Evolutionary conservation across 495 filamentous ascomycete genomes (phyloP).

Genomic region (Amphirosellinia nigrospora): DNA sequence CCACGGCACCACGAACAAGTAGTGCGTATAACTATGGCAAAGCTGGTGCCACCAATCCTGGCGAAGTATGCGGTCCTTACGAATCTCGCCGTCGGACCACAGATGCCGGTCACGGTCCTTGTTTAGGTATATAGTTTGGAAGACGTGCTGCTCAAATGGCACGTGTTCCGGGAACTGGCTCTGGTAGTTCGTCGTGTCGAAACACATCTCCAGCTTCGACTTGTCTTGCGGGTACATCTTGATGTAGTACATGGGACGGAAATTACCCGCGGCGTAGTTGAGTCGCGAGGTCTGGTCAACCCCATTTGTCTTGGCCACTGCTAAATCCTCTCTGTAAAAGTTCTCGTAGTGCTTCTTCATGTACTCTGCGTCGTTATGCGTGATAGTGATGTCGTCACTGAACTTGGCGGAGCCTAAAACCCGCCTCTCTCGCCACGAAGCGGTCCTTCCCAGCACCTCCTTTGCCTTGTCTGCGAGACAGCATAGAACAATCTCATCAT

Average conservation of each 20-base stretch:
- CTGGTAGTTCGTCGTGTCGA: slow-evolving; percentile 86
- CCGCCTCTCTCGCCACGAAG: slow-evolving; percentile 67
- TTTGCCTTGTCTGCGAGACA: slow-evolving; percentile 78
- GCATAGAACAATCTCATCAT: slow-evolving; percentile 77
- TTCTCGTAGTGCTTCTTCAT: slow-evolving; percentile 80
- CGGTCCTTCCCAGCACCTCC: slow-evolving; percentile 65
- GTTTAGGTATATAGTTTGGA: slow-evolving; percentile 85
- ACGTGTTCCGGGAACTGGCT: slow-evolving; percentile 67
- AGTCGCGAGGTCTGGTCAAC: slow-evolving; percentile 42
- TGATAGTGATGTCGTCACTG: slow-evolving; percentile 84
- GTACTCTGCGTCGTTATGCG: slow-evolving; percentile 77
- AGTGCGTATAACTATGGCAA: slow-evolving; percentile 82
- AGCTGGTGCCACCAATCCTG: slow-evolving; percentile 88
- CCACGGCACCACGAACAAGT: slow-evolving; percentile 74
- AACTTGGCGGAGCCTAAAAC: slow-evolving; percentile 79
- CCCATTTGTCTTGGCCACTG: slow-evolving; percentile 34
- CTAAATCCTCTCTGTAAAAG: slow-evolving; percentile 56
- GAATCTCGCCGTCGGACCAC: slow-evolving; percentile 77
- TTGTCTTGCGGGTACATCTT: slow-evolving; percentile 68
- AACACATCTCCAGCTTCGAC: slow-evolving; percentile 82
- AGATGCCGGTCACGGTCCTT: slow-evolving; percentile 63
- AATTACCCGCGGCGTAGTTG: slow-evolving; percentile 50
- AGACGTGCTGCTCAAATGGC: slow-evolving; percentile 67
- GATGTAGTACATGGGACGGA: slow-evolving; percentile 83
- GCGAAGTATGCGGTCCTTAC: slow-evolving; percentile 69